These are phyloP conservation scores for Zymoseptoria brevis DNA, from an alignment of 2,329 filamentous ascomycete species.

Conservation along the genomic window DNA sequence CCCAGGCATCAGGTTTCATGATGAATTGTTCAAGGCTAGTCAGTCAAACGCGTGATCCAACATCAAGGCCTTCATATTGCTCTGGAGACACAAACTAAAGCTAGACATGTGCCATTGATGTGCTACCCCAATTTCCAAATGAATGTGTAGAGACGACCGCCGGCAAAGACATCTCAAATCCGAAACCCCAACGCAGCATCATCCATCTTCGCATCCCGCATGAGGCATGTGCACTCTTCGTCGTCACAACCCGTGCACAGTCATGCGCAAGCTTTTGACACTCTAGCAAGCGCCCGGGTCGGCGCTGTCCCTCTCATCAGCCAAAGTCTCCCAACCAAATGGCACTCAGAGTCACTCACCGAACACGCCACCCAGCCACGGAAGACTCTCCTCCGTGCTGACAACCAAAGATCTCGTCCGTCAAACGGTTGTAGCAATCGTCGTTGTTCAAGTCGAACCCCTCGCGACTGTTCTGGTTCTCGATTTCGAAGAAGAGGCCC, in stretches of 20 bases:
- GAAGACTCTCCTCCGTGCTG: background rate
- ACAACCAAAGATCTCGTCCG: slow-evolving; percentile 9
- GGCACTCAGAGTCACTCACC: no score
- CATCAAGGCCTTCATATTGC: background rate
- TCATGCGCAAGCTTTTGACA: no score
- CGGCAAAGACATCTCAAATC: background rate
- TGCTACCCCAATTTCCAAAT: background rate
- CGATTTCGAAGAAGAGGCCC: slow-evolving; percentile 8
- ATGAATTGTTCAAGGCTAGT: no score
- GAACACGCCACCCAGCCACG: background rate
- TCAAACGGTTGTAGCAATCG: slow-evolving; percentile 11
- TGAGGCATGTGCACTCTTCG: no score
- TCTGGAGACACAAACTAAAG: background rate
- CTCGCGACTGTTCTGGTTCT: slow-evolving; percentile 8
- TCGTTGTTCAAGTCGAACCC: slow-evolving; percentile 10
- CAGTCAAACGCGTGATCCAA: background rate
- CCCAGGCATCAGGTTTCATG: no score
- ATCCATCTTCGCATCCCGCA: no score
- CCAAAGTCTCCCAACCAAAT: no score
- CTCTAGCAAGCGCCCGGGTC: background rate
- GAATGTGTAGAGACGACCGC: background rate
- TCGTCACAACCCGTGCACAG: no score
- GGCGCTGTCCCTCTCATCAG: background rate
- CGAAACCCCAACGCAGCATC: background rate
- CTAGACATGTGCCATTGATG: background rate